These are phyloP conservation scores for Torulaspora maleeae DNA, from an alignment of 805 yeast genomes.

Conservation along the genomic window DNA sequence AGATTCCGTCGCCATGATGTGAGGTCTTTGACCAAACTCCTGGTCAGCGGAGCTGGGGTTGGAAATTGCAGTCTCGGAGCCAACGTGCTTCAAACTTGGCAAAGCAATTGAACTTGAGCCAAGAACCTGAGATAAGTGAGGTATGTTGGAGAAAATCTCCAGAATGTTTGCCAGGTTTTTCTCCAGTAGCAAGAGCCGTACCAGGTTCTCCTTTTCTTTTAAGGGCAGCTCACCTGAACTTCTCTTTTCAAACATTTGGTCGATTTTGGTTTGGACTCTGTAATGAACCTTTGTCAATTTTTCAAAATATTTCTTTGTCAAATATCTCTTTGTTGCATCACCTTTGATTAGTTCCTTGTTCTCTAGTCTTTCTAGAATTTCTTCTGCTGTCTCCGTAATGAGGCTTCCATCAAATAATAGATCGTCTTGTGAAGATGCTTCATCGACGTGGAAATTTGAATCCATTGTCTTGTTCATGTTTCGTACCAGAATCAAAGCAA, in stretches of 20 bases:
- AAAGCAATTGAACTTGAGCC: slow-evolving; percentile 4
- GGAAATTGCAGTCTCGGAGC: slow-evolving; percentile 13
- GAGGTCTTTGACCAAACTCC: slow-evolving; percentile 42
- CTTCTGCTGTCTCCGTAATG: slow-evolving; percentile 69
- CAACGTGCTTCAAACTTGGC: slow-evolving; percentile 20
- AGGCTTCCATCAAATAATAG: slow-evolving; percentile 71
- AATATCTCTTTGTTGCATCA: slow-evolving; percentile 37
- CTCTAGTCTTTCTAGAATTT: slow-evolving; percentile 45
- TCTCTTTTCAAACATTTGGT: slow-evolving; percentile 55
- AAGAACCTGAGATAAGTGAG: slow-evolving; percentile 16
- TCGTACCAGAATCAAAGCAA: slow-evolving; percentile 75
- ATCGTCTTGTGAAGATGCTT: slow-evolving; percentile 45
- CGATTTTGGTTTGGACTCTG: slow-evolving; percentile 47
- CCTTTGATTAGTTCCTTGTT: slow-evolving; percentile 34
- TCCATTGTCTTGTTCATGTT: slow-evolving; percentile 66
- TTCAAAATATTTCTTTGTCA: slow-evolving; percentile 40
- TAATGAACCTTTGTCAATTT: slow-evolving; percentile 37
- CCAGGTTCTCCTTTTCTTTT: slow-evolving; percentile 70
- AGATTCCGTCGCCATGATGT: slow-evolving; percentile 66
- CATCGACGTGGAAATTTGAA: slow-evolving; percentile 34
- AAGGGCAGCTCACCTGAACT: slow-evolving; percentile 48
- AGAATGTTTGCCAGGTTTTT: slow-evolving; percentile 58
- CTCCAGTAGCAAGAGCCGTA: slow-evolving; percentile 65
- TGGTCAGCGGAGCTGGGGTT: slow-evolving; percentile 10
- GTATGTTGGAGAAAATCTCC: slow-evolving; percentile 34